Evolutionary conservation across 768 basidiomycete species (phyloP), one percentile per base, ranked within the genome.

Genomic region (Daedalea quercina): DNA sequence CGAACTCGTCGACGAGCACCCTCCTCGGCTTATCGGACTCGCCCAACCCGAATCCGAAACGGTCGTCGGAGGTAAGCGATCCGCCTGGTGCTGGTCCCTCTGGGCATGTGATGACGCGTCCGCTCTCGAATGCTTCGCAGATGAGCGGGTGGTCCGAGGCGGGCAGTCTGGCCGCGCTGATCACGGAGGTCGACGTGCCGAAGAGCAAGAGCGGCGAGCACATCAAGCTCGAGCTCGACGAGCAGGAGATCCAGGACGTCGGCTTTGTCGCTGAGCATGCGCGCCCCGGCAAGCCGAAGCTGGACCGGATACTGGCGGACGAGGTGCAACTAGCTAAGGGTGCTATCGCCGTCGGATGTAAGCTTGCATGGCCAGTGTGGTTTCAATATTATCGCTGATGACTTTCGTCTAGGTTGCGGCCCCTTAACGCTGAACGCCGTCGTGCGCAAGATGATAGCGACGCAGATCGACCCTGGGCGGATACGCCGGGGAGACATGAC

Each of bases 341-440:
- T 17, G 70, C 77, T 12, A 63, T 86, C 52, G 70, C 83, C 43
- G 87, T 90, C 44, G 84, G 82, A 12, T 87, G 87, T 87, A 60
- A 72, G 86, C 78, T 26, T 4, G 24, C 22, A 15, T 51, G 19
- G 2, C 15, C n/a, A 31, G n/a, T 34, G 13, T 26, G 20, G 1
- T 23, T 33, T 40, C 33, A 51, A 50, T 15, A 1, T 52, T 13
- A 42, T 42, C 31, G 35, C 28, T 22, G 41, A 43, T 19, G 15
- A 31, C 3, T 52, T 9, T 17, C 40, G 47, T 33, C 34, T 56
- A 86, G 85, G 83, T 59, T 90, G 88, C 60, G 89, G 88, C 1
- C 88, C 88, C 0, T 73, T 75, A 0, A 80, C 84, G 7, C 72
- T 90, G 47, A 85, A 87, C 63, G 81, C 77, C 4, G 69, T 86